A percentile compares a stretch with the other conserved stretches of the same genome.
These are phyloP conservation scores for Barnettozyma sp. DNA, from an alignment of 805 yeast species.

Conservation along the genomic window DNA sequence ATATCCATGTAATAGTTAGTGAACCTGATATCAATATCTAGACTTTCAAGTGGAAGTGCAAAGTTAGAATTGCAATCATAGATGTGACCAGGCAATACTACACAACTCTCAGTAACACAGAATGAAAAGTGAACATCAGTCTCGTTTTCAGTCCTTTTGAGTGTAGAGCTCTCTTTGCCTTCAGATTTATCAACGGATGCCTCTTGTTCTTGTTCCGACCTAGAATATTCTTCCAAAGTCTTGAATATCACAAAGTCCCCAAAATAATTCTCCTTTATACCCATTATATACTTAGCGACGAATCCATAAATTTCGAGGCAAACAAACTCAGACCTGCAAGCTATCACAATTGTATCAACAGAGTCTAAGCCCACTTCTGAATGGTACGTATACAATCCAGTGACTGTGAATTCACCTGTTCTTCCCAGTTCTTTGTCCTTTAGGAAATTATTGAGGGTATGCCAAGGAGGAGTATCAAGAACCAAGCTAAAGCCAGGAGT, in stretches of 20 bases:
- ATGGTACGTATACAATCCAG: conserved; percentile 61
- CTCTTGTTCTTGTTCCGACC: conserved; percentile 1
- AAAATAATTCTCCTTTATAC: conserved; percentile 79
- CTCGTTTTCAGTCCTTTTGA: conserved; percentile 57
- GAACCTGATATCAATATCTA: conserved; percentile 78
- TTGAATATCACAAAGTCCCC: conserved; percentile 80
- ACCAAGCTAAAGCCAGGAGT: conserved; percentile 58
- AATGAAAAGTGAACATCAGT: conserved; percentile 70
- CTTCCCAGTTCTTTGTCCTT: conserved; percentile 58
- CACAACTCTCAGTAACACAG: conserved; percentile 59
- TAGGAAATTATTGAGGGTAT: conserved; percentile 70
- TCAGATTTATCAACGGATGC: not conserved
- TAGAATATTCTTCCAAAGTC: conserved; percentile 77
- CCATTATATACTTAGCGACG: conserved; percentile 65
- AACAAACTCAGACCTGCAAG: conserved; percentile 58
- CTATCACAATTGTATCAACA: conserved; percentile 61
- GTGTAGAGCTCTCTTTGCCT: conserved; percentile 4
- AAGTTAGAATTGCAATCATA: conserved; percentile 59
- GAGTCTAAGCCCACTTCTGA: conserved; percentile 54
- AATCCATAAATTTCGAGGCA: conserved; percentile 74
- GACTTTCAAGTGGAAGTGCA: conserved; percentile 52
- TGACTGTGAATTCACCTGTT: conserved; percentile 51
- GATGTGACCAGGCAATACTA: conserved; percentile 65
- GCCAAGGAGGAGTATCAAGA: conserved; percentile 87
- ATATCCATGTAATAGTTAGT: conserved; percentile 92